Conservation (phyloP, 768 basidiomycete genomes). For the Boletus rex-veris region DNA sequence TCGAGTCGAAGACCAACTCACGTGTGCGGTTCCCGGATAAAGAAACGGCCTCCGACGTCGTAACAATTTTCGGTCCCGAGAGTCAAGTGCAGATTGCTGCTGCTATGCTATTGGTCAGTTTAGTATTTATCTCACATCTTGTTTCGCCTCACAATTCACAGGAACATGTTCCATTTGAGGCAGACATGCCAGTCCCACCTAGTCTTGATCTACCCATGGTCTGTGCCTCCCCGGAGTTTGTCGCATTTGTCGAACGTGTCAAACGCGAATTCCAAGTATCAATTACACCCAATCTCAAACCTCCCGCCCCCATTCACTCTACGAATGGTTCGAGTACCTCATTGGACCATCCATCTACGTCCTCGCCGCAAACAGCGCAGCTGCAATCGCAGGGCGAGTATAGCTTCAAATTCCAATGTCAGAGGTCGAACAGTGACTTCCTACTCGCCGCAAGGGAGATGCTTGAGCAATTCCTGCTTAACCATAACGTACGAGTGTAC, state of each 20-base stretch:
- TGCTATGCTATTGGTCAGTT: conserved; percentile 84
- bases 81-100: conserved; percentile 96
- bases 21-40: conserved; percentile 90
- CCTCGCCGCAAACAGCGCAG: conserved; percentile 18
- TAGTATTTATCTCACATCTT: neutral
- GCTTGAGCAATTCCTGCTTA: conserved; percentile 86
- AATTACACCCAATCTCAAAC: conserved; percentile 76
- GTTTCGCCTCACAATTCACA: conserved; percentile 30
- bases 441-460: conserved; percentile 86
- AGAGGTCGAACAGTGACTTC: conserved; percentile 92
- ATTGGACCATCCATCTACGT: conserved; percentile 43
- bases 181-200: conserved; percentile 88
- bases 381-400: conserved; percentile 51
- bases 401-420: conserved; percentile 94
- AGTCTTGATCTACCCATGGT: conserved; percentile 75
- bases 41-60: conserved; percentile 89
- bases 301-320: conserved; percentile 31
- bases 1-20: conserved; percentile 95
- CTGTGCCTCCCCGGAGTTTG: conserved; percentile 77
- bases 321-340: conserved; percentile 47
- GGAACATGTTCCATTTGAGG: conserved; percentile 97
- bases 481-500: conserved; percentile 80
- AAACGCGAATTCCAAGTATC: conserved; percentile 94
- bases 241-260: conserved; percentile 80
- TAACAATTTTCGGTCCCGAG: conserved; percentile 96